A percentile compares a stretch with the other conserved stretches of the same genome.
These are phyloP conservation scores for Gnomoniopsis sp. DNA, from an alignment of 2,329 filamentous ascomycete species.

Conservation along the genomic window DNA sequence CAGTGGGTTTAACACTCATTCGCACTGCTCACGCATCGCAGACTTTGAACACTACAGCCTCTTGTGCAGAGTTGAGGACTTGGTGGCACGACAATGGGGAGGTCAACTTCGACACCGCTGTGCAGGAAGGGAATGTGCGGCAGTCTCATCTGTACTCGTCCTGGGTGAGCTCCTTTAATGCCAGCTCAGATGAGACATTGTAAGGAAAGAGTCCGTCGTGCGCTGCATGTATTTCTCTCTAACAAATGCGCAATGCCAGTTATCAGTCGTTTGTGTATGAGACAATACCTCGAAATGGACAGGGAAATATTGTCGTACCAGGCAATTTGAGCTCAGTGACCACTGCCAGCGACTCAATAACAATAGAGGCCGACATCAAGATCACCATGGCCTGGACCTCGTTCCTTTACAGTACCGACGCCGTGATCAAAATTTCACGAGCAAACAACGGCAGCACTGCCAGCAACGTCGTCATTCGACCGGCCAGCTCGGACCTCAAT, in stretches of 20 bases:
- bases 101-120: constrained; percentile 16
- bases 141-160: constrained; percentile 19
- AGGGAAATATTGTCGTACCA: constrained; percentile 26
- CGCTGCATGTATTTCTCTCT: not conserved
- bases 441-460: constrained; percentile 18
- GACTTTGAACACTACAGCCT: not conserved
- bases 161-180: constrained; percentile 6
- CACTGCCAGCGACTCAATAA: constrained; percentile 26
- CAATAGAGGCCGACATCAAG: constrained; percentile 28
- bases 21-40: not conserved
- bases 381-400: constrained; percentile 35
- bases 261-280: constrained; percentile 32
- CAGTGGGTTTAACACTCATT: no score
- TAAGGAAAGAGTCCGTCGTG: not conserved
- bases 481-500: constrained; percentile 23
- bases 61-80: constrained; percentile 4
- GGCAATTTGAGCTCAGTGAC: constrained; percentile 20
- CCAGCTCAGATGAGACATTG: constrained; percentile 9
- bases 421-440: constrained; percentile 24
- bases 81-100: constrained; percentile 21
- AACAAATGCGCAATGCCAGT: not conserved
- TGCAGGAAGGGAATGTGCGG: constrained; percentile 15
- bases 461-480: constrained; percentile 27
- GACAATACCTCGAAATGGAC: constrained; percentile 33
- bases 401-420: constrained; percentile 25